A percentile compares a stretch with the other conserved stretches of the same genome.
phyloP scores from a whole-genome alignment of 257 asterid species.

The Gentiana straminea region DNA sequence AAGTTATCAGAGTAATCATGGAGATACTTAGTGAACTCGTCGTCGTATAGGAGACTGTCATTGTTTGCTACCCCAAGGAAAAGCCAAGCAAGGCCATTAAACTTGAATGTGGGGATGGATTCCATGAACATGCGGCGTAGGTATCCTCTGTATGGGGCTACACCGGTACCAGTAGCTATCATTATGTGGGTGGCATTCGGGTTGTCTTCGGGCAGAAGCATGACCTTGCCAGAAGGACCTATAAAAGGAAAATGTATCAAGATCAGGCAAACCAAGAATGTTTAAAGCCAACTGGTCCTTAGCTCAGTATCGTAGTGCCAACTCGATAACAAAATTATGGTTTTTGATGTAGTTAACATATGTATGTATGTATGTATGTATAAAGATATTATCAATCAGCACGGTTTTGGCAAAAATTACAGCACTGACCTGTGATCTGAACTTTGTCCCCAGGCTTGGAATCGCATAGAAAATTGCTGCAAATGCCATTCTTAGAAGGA shows the following conservation, averaged over 20 bases:
- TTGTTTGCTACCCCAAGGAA: conserved; percentile 93
- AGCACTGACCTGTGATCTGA: conserved; percentile 54
- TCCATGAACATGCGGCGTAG: conserved; percentile 99
- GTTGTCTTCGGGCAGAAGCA: conserved; percentile 88
- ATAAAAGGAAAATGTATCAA: conserved; percentile 3
- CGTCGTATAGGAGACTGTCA: conserved; percentile 82
- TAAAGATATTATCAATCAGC: too few relatives aligned
- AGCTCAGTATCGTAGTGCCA: too few relatives aligned
- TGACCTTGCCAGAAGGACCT: conserved; percentile 98
- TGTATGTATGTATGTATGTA: too few relatives aligned
- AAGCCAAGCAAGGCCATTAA: conserved; percentile 89
- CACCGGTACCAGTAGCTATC: conserved; percentile 97
- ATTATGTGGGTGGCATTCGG: conserved; percentile 89
- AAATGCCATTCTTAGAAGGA: conserved; percentile 73
- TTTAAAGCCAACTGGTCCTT: too few relatives aligned
- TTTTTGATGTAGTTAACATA: too few relatives aligned
- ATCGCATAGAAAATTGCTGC: conserved; percentile 88
- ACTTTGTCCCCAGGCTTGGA: conserved; percentile 87
- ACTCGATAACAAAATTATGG: too few relatives aligned
- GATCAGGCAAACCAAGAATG: too few relatives aligned
- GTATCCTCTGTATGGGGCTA: conserved; percentile 87
- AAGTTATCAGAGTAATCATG: conserved; percentile 62
- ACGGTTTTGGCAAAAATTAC: too few relatives aligned
- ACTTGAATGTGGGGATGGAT: conserved; percentile 64
- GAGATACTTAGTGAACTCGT: conserved; percentile 72